A percentile compares a stretch with the other conserved stretches of the same genome.
phyloP scores from a whole-genome alignment of 305 asterid genomes.

The Fraxinus floribunda region DNA sequence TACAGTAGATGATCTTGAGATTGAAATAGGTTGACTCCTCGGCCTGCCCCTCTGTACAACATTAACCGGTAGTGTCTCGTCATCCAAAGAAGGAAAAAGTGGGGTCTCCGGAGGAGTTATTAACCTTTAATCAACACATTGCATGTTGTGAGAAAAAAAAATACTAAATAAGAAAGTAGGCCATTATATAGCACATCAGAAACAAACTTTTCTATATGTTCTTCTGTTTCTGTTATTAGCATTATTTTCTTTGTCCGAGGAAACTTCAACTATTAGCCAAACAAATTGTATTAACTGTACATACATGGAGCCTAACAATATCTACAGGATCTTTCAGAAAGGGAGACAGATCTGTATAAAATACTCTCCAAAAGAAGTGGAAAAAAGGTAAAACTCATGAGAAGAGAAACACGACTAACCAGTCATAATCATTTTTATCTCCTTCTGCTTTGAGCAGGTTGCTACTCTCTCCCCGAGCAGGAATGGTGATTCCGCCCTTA shows the following conservation, averaged over 20 bases:
- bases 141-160: slow-evolving; percentile 29
- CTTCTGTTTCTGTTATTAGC: neutral
- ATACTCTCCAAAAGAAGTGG: neutral
- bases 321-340: slow-evolving; percentile 8
- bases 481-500: slow-evolving; percentile 70
- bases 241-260: slow-evolving; percentile 7
- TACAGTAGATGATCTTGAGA: slow-evolving; percentile 87
- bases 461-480: slow-evolving; percentile 88
- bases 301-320: slow-evolving; percentile 9
- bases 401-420: slow-evolving; percentile 48
- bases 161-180: slow-evolving; percentile 17
- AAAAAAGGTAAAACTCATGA: slow-evolving; percentile 9
- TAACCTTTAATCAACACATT: slow-evolving; percentile 54
- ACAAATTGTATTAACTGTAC: slow-evolving; percentile 6
- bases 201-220: neutral
- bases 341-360: neutral
- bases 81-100: slow-evolving; percentile 88
- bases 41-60: slow-evolving; percentile 80
- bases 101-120: slow-evolving; percentile 99
- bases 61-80: slow-evolving; percentile 52
- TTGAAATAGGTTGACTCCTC: slow-evolving; percentile 79
- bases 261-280: slow-evolving; percentile 3
- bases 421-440: slow-evolving; percentile 92
- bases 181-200: neutral
- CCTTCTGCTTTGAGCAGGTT: slow-evolving; percentile 85